phyloP scores from a whole-genome alignment of 495 filamentous ascomycete genomes.

The Hyaloscypha bicolor region DNA sequence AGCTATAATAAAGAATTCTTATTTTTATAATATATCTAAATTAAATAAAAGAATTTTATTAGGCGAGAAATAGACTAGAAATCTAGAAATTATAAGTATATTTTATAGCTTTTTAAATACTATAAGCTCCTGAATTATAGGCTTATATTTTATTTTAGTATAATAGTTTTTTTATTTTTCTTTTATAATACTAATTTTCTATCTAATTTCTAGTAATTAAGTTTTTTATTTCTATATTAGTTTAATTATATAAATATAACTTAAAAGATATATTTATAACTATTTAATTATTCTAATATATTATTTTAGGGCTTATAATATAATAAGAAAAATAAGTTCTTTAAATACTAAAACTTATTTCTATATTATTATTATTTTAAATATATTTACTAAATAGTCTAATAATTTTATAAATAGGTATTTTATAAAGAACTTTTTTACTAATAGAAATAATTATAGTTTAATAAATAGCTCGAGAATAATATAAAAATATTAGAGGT shows the following conservation, averaged over 20 bases:
- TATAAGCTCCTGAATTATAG: too few species aligned
- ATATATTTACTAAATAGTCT: neutral
- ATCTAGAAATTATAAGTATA: too few species aligned
- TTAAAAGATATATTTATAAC: neutral
- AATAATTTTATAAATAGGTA: neutral
- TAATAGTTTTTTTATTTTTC: neutral
- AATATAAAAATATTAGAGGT: neutral
- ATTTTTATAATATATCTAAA: too few species aligned
- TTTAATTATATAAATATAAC: neutral
- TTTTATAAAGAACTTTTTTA: neutral
- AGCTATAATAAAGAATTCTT: too few species aligned
- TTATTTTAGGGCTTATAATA: neutral
- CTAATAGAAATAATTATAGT: too few species aligned
- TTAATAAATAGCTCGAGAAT: too few species aligned
- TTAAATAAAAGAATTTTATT: too few species aligned
- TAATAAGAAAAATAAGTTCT: neutral
- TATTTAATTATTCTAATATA: conserved; percentile 2
- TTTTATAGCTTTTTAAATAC: too few species aligned
- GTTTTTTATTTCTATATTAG: conserved; percentile 1
- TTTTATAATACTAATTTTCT: neutral
- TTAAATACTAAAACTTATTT: too few species aligned
- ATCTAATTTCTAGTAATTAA: neutral
- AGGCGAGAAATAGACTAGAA: too few species aligned
- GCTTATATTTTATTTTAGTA: neutral
- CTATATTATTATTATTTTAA: neutral